Evolutionary conservation across 2,329 filamentous ascomycete species (phyloP), one percentile per base, ranked within the genome.

Genomic region (Hypoxylon sp.): DNA sequence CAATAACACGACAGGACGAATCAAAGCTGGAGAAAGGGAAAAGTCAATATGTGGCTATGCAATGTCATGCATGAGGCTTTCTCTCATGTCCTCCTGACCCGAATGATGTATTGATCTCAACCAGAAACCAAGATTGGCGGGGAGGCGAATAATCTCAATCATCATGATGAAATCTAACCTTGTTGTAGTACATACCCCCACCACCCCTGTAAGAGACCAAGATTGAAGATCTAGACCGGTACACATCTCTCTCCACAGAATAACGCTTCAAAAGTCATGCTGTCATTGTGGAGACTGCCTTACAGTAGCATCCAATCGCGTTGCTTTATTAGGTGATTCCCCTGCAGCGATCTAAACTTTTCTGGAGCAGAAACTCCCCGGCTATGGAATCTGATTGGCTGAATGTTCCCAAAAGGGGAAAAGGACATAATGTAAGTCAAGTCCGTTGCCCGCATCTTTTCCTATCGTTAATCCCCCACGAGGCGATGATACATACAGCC

Each of bases 231-330:
- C 19, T 32, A 21, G 30, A 29, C 29, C 11, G 29, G 16, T 3
- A 16, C 53, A 47, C 51, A 50, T 45, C 41, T 35, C 9, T 36
- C 53, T 44, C 51, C 48, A 57, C 26, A 57, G 49, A 47, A 53
- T 51, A 45, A 32, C 29, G 29, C 34, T 37, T 27, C 29, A 43
- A 55, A 61, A 61, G 59, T 61, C 59, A 59, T 61, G 59, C 3
- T 59, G 59, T 61, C 59, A 61, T 61, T 40, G 45, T 42, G 53
- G 56, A 19, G 34, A 36, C 26, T 2, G 5, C 4, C 17, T 8
- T 32, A 5, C 15, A 16, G 7, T 13, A 12, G 8, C n/a, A 8
- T 2, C 59, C 59, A 61, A 57, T 59, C 11, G 36, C 3, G 8
- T 8, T 21, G 5, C 12, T 5, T 12, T 4, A 13, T 30, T 7